A percentile compares a stretch with the other conserved stretches of the same genome.
Conservation (phyloP, 2,329 filamentous ascomycete genomes). For the Aspergillus clavatus region DNA sequence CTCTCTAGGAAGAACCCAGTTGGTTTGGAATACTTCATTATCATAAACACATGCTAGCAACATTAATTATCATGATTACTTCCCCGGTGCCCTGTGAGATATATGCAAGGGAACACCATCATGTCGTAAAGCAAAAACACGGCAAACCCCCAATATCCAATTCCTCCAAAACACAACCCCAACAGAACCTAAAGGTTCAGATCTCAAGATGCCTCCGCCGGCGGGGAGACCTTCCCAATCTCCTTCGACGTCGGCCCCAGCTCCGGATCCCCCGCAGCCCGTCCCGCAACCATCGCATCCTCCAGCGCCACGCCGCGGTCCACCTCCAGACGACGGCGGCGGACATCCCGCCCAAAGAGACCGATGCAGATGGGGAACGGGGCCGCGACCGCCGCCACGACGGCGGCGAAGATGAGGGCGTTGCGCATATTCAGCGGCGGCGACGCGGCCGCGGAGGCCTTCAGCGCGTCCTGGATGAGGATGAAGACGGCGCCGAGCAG, state of each 20-base stretch:
- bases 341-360: slow-evolving; percentile 56
- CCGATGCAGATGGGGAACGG: slow-evolving; percentile 67
- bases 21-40: too few relatives aligned
- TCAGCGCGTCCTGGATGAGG: slow-evolving; percentile 71
- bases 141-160: too few relatives aligned
- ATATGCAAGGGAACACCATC: too few relatives aligned
- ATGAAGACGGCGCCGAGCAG: slow-evolving; percentile 81
- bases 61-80: too few relatives aligned
- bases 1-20: too few relatives aligned
- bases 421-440: slow-evolving; percentile 69
- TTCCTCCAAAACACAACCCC: neutral
- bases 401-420: slow-evolving; percentile 73
- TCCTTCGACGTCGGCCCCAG: too few relatives aligned
- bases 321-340: slow-evolving; percentile 37
- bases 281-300: neutral
- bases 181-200: neutral
- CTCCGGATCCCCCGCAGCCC: too few relatives aligned
- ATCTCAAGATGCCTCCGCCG: too few relatives aligned
- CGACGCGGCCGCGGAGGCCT: slow-evolving; percentile 43
- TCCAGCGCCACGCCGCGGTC: slow-evolving; percentile 30
- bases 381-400: slow-evolving; percentile 60
- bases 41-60: neutral
- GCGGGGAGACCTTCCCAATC: too few relatives aligned
- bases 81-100: too few relatives aligned
- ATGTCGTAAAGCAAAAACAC: too few relatives aligned